phyloP scores from a whole-genome alignment of 1,284 basidiomycete species.

The Fomitopsis betulina region DNA sequence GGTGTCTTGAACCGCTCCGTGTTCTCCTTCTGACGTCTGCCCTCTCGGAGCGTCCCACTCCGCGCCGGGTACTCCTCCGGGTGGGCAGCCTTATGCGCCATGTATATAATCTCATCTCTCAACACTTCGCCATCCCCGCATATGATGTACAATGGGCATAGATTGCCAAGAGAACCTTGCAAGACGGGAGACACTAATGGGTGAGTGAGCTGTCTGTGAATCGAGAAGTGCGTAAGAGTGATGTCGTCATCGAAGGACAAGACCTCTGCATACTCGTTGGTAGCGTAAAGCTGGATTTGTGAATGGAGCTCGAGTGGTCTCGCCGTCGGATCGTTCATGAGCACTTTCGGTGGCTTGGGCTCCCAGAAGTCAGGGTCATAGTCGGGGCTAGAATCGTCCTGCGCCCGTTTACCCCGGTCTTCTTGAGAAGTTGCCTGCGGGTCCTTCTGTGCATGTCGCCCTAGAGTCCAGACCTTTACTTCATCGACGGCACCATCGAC shows the following conservation, averaged over 20 bases:
- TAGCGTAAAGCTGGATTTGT: constrained; percentile 84
- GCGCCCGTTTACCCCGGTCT: not conserved
- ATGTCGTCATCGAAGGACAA: not conserved
- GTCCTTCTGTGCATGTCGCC: not conserved
- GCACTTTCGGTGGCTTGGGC: constrained; percentile 54
- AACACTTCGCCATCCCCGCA: constrained; percentile 78
- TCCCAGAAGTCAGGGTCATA: constrained; percentile 36
- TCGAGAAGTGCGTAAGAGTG: not conserved
- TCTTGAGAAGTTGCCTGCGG: not conserved
- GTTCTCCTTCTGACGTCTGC: constrained; percentile 47
- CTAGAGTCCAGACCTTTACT: not conserved
- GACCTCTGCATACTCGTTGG: constrained; percentile 52
- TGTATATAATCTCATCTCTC: constrained; percentile 78
- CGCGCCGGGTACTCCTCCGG: constrained; percentile 67
- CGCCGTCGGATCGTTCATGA: constrained; percentile 46
- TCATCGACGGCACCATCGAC: not conserved
- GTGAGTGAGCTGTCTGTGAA: constrained; percentile 65
- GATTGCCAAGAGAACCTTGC: constrained; percentile 75
- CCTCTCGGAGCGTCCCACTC: constrained; percentile 46
- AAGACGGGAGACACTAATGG: constrained; percentile 78
- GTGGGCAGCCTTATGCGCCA: constrained; percentile 81
- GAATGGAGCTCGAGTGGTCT: constrained; percentile 47
- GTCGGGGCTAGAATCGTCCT: not conserved
- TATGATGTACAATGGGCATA: constrained; percentile 79
- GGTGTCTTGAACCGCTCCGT: constrained; percentile 53